Evolutionary conservation across 2,329 filamentous ascomycete species (phyloP).

Genomic region (Penicillium decumbens): DNA sequence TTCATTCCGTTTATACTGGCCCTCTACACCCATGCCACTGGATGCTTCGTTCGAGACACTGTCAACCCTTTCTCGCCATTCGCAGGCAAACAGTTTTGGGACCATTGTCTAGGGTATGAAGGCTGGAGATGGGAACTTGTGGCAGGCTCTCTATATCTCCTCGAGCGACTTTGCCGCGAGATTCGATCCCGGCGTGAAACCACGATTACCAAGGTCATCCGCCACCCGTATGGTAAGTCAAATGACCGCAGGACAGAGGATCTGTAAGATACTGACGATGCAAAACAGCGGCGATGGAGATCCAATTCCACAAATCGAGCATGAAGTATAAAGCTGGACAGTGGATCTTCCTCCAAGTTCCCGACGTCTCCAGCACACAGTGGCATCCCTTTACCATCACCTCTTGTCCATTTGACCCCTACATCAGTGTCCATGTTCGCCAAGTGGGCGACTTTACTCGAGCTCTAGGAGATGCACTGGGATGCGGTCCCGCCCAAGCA

Average conservation of each 20-base stretch:
- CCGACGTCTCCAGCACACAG: conserved; percentile 79
- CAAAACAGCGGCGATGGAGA: conserved; percentile 78
- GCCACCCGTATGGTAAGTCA: conserved; percentile 80
- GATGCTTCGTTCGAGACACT: conserved; percentile 91
- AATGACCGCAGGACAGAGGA: not conserved
- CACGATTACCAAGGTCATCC: conserved; percentile 86
- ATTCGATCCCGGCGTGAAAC: conserved; percentile 77
- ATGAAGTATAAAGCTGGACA: conserved; percentile 98
- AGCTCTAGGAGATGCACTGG: conserved; percentile 90
- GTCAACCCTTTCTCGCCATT: conserved; percentile 72
- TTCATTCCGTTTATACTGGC: conserved; percentile 92
- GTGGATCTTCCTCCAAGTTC: conserved; percentile 95
- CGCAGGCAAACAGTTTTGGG: conserved; percentile 75
- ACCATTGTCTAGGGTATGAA: conserved; percentile 88
- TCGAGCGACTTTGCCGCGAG: conserved; percentile 87
- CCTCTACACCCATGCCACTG: conserved; percentile 91
- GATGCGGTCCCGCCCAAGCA: conserved; percentile 78
- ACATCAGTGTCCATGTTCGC: conserved; percentile 88
- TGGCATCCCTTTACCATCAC: conserved; percentile 99
- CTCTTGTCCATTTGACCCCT: conserved; percentile 92
- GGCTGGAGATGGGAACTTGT: conserved; percentile 96
- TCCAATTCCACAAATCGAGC: conserved; percentile 92
- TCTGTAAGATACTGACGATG: not conserved
- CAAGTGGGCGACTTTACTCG: conserved; percentile 96
- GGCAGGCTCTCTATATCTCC: conserved; percentile 77